These are phyloP conservation scores for Aspergillus proliferans DNA, from an alignment of 2,329 filamentous ascomycete genomes.

Conservation along the genomic window DNA sequence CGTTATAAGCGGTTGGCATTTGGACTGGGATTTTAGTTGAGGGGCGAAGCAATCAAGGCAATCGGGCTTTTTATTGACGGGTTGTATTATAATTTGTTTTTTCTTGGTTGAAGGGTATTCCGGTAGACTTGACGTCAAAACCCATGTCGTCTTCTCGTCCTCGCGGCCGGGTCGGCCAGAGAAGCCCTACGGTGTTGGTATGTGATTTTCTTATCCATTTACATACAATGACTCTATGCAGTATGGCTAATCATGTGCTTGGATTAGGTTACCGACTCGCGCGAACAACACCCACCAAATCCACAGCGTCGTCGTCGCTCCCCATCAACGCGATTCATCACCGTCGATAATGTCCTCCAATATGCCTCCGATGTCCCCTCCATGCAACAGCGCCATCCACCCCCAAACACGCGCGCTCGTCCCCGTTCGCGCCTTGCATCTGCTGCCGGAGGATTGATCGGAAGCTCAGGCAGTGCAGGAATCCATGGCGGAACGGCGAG, in stretches of 20 bases:
- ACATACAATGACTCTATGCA: slow-evolving; percentile 8
- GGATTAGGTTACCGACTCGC: slow-evolving; percentile 38
- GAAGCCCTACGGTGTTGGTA: slow-evolving; percentile 42
- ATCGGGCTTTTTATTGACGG: too few relatives aligned
- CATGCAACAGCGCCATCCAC: slow-evolving; percentile 72
- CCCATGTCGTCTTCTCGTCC: slow-evolving; percentile 24
- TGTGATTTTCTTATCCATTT: slow-evolving; percentile 9
- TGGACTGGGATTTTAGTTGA: too few relatives aligned
- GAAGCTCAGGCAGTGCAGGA: slow-evolving; percentile 38
- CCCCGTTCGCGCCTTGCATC: slow-evolving; percentile 28
- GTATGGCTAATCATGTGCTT: neutral
- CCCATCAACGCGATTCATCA: slow-evolving; percentile 65
- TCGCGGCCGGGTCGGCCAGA: slow-evolving; percentile 30
- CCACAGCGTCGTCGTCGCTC: slow-evolving; percentile 25
- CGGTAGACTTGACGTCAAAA: slow-evolving; percentile 1
- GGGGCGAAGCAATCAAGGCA: too few relatives aligned
- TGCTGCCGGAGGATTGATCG: slow-evolving; percentile 25
- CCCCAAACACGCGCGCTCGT: slow-evolving; percentile 30
- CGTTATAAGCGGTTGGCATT: too few relatives aligned
- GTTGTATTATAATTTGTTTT: neutral
- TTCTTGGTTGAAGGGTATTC: neutral
- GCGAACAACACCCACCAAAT: slow-evolving; percentile 30
- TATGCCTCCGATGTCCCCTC: slow-evolving; percentile 93
- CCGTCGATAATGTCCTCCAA: slow-evolving; percentile 89
- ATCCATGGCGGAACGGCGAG: slow-evolving; percentile 35